A percentile compares a stretch with the other conserved stretches of the same genome.
These are phyloP conservation scores for Fraxinus nigra DNA, from an alignment of 305 asterid species.

Conservation along the genomic window DNA sequence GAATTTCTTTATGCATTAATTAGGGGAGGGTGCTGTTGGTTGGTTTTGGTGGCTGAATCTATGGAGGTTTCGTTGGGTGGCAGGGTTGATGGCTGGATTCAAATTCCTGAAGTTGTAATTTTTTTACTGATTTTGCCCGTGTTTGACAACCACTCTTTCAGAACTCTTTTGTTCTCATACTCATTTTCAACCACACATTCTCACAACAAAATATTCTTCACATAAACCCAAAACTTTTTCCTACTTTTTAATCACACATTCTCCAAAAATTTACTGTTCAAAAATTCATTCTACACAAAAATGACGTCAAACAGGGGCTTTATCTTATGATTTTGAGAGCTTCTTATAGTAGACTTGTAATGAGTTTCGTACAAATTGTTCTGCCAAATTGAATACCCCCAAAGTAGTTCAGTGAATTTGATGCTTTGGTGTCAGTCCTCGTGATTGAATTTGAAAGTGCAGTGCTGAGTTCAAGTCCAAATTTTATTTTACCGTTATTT, in stretches of 20 bases:
- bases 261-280: background rate
- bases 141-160: background rate
- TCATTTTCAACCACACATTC: background rate
- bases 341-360: background rate
- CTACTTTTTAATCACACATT: background rate
- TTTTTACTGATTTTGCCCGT: background rate
- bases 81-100: background rate
- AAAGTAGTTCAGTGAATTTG: background rate
- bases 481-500: background rate
- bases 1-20: background rate
- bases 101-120: background rate
- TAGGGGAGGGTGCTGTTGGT: background rate
- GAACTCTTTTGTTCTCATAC: background rate
- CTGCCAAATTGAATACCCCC: background rate
- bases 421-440: background rate
- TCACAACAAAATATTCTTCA: background rate
- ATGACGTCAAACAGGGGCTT: background rate
- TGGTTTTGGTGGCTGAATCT: background rate
- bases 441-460: slow-evolving; percentile 6
- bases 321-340: background rate
- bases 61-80: background rate
- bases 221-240: no score
- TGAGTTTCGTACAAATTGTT: background rate
- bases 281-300: background rate
- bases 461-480: background rate